Evolutionary conservation across 805 yeast genomes (phyloP).

Genomic region (Wickerhamiella allomyrinae): DNA sequence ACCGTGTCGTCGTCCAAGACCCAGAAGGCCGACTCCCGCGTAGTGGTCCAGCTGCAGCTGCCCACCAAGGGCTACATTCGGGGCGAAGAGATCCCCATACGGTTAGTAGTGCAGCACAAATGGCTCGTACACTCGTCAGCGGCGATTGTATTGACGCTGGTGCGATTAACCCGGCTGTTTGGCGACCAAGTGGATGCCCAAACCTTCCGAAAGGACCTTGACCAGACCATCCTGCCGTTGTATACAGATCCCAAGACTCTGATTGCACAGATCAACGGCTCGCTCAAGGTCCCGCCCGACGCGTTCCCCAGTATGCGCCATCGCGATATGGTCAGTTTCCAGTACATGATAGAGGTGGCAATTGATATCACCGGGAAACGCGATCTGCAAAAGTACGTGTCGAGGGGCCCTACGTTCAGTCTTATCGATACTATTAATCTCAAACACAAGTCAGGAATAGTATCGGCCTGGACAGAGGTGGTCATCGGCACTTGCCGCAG

Average conservation of each 20-base stretch:
- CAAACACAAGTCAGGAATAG: conserved; percentile 60
- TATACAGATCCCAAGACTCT: conserved; percentile 58
- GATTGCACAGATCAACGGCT: conserved; percentile 43
- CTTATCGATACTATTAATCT: conserved; percentile 61
- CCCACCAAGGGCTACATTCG: conserved; percentile 58
- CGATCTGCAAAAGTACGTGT: conserved; percentile 20
- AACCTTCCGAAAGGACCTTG: conserved; percentile 69
- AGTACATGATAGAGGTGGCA: conserved; percentile 70
- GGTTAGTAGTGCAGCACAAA: conserved; percentile 50
- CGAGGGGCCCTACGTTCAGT: conserved; percentile 10
- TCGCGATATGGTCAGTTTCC: conserved; percentile 59
- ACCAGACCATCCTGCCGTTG: conserved; percentile 63
- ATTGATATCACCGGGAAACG: conserved; percentile 62
- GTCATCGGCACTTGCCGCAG: conserved; percentile 48
- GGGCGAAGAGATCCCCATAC: conserved; percentile 69
- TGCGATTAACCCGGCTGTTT: conserved; percentile 60
- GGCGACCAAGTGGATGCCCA: conserved; percentile 40
- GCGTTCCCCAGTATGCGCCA: conserved; percentile 73
- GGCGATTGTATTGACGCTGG: conserved; percentile 67
- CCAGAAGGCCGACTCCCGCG: not conserved
- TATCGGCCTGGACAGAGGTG: conserved; percentile 69
- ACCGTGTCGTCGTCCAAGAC: conserved; percentile 15
- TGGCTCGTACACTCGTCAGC: conserved; percentile 53
- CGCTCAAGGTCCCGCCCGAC: conserved; percentile 64
- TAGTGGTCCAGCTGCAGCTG: conserved; percentile 27